Evolutionary conservation across 495 filamentous ascomycete species (phyloP).

Genomic region (Penicillium ochrochloron): DNA sequence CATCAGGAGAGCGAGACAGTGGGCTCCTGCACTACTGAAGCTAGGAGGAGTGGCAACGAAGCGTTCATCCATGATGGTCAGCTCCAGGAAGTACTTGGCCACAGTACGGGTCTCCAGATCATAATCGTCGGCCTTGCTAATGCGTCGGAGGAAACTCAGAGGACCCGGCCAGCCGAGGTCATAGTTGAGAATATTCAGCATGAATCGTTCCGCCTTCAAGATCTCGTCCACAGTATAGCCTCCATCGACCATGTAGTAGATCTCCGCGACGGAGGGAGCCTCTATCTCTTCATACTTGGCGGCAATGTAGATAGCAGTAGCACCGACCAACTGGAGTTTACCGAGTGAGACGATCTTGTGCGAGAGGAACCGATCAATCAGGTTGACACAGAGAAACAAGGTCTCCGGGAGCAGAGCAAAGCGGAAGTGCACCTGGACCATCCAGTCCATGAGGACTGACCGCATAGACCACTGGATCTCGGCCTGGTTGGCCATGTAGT

Average conservation of each 20-base stretch:
- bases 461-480: slow-evolving; percentile 99
- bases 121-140: slow-evolving; percentile 99
- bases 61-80: slow-evolving; percentile 97
- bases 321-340: slow-evolving; percentile 95
- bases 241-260: slow-evolving; percentile 97
- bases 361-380: slow-evolving; percentile 95
- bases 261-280: slow-evolving; percentile 90
- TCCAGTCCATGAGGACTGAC: slow-evolving; percentile 96
- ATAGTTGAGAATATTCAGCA: slow-evolving; percentile 93
- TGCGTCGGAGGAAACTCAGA: slow-evolving; percentile 94
- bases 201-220: slow-evolving; percentile 95
- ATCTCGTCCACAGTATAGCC: slow-evolving; percentile 91
- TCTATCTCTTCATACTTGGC: slow-evolving; percentile 99
- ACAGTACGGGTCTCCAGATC: slow-evolving; percentile 93
- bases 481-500: slow-evolving; percentile 97
- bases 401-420: slow-evolving; percentile 93
- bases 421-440: slow-evolving; percentile 92
- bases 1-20: slow-evolving; percentile 90
- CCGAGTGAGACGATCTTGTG: slow-evolving; percentile 91
- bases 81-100: slow-evolving; percentile 96
- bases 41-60: slow-evolving; percentile 91
- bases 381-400: slow-evolving; percentile 90
- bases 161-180: slow-evolving; percentile 96
- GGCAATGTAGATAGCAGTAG: slow-evolving; percentile 93
- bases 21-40: slow-evolving; percentile 88